Evolutionary conservation across 2,329 filamentous ascomycete genomes (phyloP), one percentile per base, ranked within the genome.

Genomic region (Acephala macrosclerotiorum): DNA sequence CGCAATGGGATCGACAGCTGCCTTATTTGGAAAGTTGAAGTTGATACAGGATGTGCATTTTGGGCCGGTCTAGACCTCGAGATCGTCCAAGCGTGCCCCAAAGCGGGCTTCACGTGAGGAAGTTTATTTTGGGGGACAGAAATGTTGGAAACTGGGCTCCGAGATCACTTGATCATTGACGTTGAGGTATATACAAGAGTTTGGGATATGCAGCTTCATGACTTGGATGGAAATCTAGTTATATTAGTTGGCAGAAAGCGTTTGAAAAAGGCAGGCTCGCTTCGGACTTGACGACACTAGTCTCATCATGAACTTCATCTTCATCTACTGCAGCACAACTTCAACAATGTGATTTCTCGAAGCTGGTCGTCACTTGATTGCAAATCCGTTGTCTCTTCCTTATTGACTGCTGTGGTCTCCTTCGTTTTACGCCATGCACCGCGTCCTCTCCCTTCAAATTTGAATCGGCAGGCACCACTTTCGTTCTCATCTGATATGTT

Each of bases 1-100:
- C 49, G 49, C 49, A 53, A 25, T 53, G 49, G 49, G 49, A 53
- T 53, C 49, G 49, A 53, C 49, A 53, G 49, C 49, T 53, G 49
- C 49, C 49, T 53, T 25, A 53, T 53, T 33, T 53, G 49, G 49
- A 53, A 25, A 53, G 2, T 53, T 53, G 25, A 53, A 18, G 22
- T 33, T 29, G 49, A 53, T 29, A 53, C 25, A 51, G 6, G 49
- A 53, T 53, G 49, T 33, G 49, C 49, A 53, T 26, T 33, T 29
- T 53, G 16, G 49, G 26, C 18, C 12, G 14, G 12, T 33, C 49
- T 29, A 53, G 49, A 53, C 49, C 14, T 26, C 26, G 22, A 9
- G 49, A 53, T 53, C 49, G 22, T 12, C 49, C 22, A 18, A 33
- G 14, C 14, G 49, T 53, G 25, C 9, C n/a, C 18, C 2, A 5